Percentiles rank a stretch among this genome's conserved stretches.
Evolutionary conservation across 805 yeast genomes (phyloP).

Genomic region (Saccharomycopsis sp.): DNA sequence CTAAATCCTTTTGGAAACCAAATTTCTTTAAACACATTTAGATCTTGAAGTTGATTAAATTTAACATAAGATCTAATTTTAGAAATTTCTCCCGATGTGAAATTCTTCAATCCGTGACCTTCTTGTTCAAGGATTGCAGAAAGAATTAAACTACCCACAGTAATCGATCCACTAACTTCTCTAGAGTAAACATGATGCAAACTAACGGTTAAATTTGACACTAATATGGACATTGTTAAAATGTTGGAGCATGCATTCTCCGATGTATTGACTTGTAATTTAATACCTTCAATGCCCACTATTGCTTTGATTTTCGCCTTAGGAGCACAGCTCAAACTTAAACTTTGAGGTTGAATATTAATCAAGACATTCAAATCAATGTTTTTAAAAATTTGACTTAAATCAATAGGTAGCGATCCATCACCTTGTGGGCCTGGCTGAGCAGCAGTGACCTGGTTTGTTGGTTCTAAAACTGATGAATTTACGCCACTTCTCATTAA

Average conservation of each 20-base stretch:
- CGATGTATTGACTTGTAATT: conserved; percentile 48
- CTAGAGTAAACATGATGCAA: conserved; percentile 88
- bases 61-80: conserved; percentile 60
- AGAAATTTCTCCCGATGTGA: conserved; percentile 45
- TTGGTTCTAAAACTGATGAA: not conserved
- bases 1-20: conserved; percentile 50
- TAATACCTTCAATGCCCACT: conserved; percentile 65
- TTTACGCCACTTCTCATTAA: conserved; percentile 32
- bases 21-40: conserved; percentile 72
- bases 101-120: conserved; percentile 32
- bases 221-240: conserved; percentile 38
- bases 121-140: conserved; percentile 40
- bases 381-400: conserved; percentile 42
- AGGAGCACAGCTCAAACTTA: conserved; percentile 86
- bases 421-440: not conserved
- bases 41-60: conserved; percentile 80
- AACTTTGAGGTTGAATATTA: conserved; percentile 61
- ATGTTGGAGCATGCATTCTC: conserved; percentile 34
- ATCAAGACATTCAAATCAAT: conserved; percentile 59
- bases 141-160: conserved; percentile 39
- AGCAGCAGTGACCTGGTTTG: not conserved
- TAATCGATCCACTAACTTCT: conserved; percentile 72
- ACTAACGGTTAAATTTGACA: conserved; percentile 58
- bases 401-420: conserved; percentile 24
- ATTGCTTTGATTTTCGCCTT: conserved; percentile 87